These are phyloP conservation scores for Eucalyptus fibrosa DNA, from an alignment of 345 rosid species.

Conservation along the genomic window DNA sequence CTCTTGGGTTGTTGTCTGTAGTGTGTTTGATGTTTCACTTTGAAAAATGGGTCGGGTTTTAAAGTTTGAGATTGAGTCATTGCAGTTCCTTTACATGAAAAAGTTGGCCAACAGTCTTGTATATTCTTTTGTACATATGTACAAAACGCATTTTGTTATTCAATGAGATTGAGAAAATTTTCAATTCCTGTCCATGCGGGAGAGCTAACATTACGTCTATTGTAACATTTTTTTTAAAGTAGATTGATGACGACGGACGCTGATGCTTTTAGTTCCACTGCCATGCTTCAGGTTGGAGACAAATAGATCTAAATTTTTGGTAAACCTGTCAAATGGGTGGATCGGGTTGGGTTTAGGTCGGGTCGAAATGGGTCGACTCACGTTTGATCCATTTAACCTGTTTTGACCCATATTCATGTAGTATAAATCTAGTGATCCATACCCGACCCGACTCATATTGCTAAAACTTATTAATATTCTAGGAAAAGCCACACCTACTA, in stretches of 20 bases:
- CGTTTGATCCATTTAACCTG: accelerated
- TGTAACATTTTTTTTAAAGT: not conserved
- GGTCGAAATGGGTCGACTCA: accelerated
- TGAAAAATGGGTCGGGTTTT: not conserved
- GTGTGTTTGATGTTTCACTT: not conserved
- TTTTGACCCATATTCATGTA: too few relatives aligned
- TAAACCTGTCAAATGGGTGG: too few relatives aligned
- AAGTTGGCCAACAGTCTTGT: not conserved
- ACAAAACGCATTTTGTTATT: not conserved
- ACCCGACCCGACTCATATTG: accelerated
- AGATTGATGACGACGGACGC: not conserved
- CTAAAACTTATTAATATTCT: too few relatives aligned
- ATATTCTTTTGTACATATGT: not conserved
- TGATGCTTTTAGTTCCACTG: not conserved
- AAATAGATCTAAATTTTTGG: not conserved
- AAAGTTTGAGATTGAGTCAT: not conserved
- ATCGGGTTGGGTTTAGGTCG: too few relatives aligned
- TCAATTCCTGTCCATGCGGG: not conserved
- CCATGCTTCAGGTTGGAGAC: not conserved
- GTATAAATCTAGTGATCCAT: too few relatives aligned
- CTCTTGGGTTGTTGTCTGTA: not conserved
- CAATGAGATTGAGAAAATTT: not conserved
- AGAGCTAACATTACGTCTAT: not conserved
- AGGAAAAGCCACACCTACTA: too few relatives aligned
- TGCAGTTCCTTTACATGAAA: not conserved